Evolutionary conservation across 108 stramenopile genomes (phyloP).

Genomic region (Nitzschia sp.): DNA sequence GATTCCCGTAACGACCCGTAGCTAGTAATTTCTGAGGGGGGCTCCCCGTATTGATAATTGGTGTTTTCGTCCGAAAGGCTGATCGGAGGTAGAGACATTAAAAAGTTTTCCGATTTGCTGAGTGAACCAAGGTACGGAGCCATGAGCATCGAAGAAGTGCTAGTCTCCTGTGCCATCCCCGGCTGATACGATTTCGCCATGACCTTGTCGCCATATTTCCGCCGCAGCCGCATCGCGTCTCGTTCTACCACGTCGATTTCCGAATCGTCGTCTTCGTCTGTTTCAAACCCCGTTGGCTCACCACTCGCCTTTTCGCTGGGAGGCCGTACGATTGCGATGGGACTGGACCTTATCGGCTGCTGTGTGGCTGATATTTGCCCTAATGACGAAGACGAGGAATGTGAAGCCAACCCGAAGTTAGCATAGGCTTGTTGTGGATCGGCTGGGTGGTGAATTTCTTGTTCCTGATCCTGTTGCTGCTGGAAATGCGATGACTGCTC

Average conservation of each 20-base stretch:
- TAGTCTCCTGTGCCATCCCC: not conserved
- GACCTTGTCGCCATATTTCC: conserved; percentile 20
- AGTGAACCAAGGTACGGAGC: conserved; percentile 37
- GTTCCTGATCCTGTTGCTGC: not conserved
- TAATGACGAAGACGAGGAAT: not conserved
- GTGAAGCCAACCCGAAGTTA: not conserved
- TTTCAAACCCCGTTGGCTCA: not conserved
- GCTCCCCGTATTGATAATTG: conserved; percentile 6
- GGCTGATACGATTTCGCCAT: conserved; percentile 1
- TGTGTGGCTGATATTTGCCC: not conserved
- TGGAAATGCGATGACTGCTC: not conserved
- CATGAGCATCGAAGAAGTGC: not conserved
- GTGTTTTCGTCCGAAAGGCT: conserved; percentile 16
- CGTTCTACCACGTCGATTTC: conserved; percentile 29
- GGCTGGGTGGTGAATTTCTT: not conserved
- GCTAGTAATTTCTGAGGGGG: conserved; percentile 26
- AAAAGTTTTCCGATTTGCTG: conserved; percentile 23
- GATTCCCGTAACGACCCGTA: conserved; percentile 43
- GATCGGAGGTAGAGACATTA: conserved; percentile 35
- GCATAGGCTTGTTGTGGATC: not conserved
- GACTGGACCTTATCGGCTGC: conserved; percentile 23
- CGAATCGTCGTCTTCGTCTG: conserved; percentile 12
- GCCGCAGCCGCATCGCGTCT: conserved; percentile 25
- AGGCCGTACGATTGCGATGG: conserved; percentile 32
- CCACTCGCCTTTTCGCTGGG: not conserved